These are phyloP conservation scores for Kentomonas sorsogonicus DNA, from an alignment of 208 protist species.

Conservation along the genomic window DNA sequence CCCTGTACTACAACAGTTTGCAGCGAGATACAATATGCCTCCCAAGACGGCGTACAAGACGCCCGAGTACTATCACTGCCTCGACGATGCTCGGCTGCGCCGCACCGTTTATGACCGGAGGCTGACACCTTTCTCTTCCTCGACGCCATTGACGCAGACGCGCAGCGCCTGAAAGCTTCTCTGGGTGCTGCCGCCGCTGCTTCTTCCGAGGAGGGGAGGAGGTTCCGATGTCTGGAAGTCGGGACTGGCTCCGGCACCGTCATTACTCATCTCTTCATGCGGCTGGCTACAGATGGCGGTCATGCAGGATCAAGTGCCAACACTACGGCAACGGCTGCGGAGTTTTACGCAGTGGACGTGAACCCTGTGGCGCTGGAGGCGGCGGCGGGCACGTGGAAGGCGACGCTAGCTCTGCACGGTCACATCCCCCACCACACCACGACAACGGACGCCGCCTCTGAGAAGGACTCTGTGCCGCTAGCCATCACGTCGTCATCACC, in stretches of 20 bases:
- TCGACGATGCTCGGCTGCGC: slow-evolving; percentile 61
- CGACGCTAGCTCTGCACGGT: too few relatives aligned
- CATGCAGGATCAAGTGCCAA: not conserved
- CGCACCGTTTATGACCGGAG: slow-evolving; percentile 84
- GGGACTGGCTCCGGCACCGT: slow-evolving; percentile 82
- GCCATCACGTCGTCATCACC: too few relatives aligned
- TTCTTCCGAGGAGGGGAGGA: not conserved
- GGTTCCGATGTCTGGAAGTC: slow-evolving; percentile 55
- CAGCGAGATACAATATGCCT: not conserved
- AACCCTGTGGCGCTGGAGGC: slow-evolving; percentile 81
- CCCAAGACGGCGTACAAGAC: slow-evolving; percentile 30
- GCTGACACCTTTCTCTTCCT: slow-evolving; percentile 87
- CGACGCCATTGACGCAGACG: slow-evolving; percentile 64
- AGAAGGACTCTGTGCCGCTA: too few relatives aligned
- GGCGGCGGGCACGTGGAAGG: slow-evolving; percentile 66
- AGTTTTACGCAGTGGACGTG: slow-evolving; percentile 69
- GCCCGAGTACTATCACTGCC: slow-evolving; percentile 83
- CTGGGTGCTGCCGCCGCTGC: slow-evolving; percentile 22
- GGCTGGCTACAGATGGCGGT: too few relatives aligned
- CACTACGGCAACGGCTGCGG: not conserved
- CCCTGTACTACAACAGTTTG: too few relatives aligned
- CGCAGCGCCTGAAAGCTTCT: slow-evolving; percentile 27
- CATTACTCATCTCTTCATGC: slow-evolving; percentile 80
- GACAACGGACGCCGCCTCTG: too few relatives aligned
- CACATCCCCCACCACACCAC: too few relatives aligned